These are phyloP conservation scores for Didymosphaeria variabile DNA, from an alignment of 2,329 filamentous ascomycete species.

Conservation along the genomic window DNA sequence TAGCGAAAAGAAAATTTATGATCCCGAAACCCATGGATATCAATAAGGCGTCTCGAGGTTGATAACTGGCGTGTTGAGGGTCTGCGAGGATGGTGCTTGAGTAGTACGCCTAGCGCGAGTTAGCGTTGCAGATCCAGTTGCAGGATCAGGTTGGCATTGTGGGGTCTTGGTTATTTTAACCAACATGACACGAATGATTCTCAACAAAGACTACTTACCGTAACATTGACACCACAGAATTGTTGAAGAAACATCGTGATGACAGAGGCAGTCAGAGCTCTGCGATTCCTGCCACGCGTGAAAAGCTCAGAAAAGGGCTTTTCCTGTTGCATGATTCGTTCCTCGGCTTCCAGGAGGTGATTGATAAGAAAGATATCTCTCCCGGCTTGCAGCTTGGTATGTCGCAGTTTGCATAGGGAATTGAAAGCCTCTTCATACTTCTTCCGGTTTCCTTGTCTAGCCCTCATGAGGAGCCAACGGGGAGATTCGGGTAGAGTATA, in stretches of 20 bases:
- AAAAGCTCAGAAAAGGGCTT: constrained; percentile 35
- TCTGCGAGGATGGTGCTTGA: constrained; percentile 28
- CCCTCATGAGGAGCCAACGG: constrained; percentile 29
- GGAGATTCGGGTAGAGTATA: constrained; percentile 31
- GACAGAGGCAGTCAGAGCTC: constrained; percentile 29
- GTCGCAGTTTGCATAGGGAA: constrained; percentile 60
- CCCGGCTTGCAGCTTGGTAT: constrained; percentile 60
- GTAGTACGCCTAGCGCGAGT: constrained; percentile 24
- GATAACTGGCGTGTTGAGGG: constrained; percentile 36
- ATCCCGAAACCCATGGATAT: constrained; percentile 53
- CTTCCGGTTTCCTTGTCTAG: constrained; percentile 26
- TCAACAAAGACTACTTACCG: background rate
- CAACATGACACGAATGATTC: background rate
- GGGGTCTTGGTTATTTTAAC: too few relatives aligned
- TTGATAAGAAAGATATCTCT: constrained; percentile 61
- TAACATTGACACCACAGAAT: constrained; percentile 32
- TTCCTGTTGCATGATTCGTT: constrained; percentile 38
- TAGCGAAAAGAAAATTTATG: constrained; percentile 53
- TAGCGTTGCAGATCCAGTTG: too few relatives aligned
- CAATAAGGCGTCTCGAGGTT: constrained; percentile 35
- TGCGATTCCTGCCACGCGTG: constrained; percentile 31
- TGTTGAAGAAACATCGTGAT: constrained; percentile 41
- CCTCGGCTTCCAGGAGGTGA: constrained; percentile 41
- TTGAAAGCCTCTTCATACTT: constrained; percentile 33
- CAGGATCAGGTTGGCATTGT: too few relatives aligned